Base-by-base conservation (phyloP, 208 protist genomes). In the Leishmania tropica region DNA sequence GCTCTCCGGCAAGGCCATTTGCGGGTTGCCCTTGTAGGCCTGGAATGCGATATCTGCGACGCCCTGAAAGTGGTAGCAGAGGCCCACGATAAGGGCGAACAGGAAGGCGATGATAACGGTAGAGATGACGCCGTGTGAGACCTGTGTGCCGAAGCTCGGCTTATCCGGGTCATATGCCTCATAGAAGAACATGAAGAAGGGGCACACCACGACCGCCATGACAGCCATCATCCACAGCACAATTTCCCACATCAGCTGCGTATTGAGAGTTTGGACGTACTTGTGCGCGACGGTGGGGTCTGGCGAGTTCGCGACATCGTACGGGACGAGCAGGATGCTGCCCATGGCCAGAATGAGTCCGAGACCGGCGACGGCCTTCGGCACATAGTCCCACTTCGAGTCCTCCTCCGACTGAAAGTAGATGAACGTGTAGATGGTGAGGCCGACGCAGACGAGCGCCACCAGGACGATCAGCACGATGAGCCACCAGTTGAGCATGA, bases 111-210 rank as follows among this genome's bases (percentile, higher is more conserved):
- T 82, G 68, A 89, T 74, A 19, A 95, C 80, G 21, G 96, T 91
- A 45, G 85, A 88, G 71, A 99, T 98, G n/a, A 89, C 76, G 70
- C 64, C 86, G 75, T 81, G 96, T 80, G 76, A 82, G 79, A 91
- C 80, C 76, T 96, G 93, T 79, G 87, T 92, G 4, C 68, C 77
- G 0, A 85, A n/a, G 35, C 81, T 79, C 24, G 92, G 88, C 51
- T 95, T 89, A 17, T 98, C 93, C 0, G 95, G 94, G 79, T 99
- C 97, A 54, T 94, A 95, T 40, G 96, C 93, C 85, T 99, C 96
- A 80, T 99, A 99, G 80, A 95, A 99, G 75, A 98, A 99, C 81
- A 98, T 92, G 21, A 91, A 84, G 73, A 98, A 98, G 47, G 98
- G 98, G 53, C 96, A 94, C 13, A 99, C 76, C 42, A 98, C 83